Conservation (phyloP, 441 rosid genomes). For the Aquilaria agallochum region DNA sequence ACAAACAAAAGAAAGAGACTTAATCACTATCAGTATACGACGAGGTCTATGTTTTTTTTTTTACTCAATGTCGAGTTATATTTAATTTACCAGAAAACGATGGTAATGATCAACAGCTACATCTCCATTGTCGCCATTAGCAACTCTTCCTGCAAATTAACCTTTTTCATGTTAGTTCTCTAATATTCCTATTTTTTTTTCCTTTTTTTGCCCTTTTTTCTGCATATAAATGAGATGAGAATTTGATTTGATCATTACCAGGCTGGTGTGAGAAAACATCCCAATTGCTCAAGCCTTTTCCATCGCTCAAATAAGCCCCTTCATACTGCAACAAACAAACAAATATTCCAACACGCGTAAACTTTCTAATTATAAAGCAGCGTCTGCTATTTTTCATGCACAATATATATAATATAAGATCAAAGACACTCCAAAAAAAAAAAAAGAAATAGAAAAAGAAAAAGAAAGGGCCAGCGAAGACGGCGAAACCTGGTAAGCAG, state of each 20-base stretch:
- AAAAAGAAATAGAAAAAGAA: background rate
- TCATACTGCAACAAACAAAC: conserved; percentile 28
- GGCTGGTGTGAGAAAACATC: conserved; percentile 35
- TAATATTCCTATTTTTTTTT: too few relatives aligned
- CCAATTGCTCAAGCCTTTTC: conserved; percentile 59
- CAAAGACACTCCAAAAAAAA: background rate
- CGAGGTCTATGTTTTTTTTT: background rate
- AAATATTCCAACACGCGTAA: background rate
- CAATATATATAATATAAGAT: background rate
- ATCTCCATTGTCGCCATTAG: conserved; percentile 32
- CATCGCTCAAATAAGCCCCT: conserved; percentile 44
- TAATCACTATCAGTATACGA: too few relatives aligned
- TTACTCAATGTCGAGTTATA: too few relatives aligned
- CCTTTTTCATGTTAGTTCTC: background rate
- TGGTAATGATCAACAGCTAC: conserved; percentile 42
- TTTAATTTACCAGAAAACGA: conserved; percentile 26
- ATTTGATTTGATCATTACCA: conserved; percentile 13
- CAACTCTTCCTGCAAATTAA: conserved; percentile 23
- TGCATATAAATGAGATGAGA: background rate
- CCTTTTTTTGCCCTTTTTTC: too few relatives aligned
- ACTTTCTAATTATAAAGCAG: background rate
- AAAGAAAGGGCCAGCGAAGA: background rate
- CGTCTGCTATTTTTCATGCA: background rate
- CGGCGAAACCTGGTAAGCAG: conserved; percentile 29
- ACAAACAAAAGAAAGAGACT: background rate